A percentile compares a stretch with the other conserved stretches of the same genome.
These are phyloP conservation scores for Fusarium sp. DNA, from an alignment of 2,329 filamentous ascomycete species.

Conservation along the genomic window DNA sequence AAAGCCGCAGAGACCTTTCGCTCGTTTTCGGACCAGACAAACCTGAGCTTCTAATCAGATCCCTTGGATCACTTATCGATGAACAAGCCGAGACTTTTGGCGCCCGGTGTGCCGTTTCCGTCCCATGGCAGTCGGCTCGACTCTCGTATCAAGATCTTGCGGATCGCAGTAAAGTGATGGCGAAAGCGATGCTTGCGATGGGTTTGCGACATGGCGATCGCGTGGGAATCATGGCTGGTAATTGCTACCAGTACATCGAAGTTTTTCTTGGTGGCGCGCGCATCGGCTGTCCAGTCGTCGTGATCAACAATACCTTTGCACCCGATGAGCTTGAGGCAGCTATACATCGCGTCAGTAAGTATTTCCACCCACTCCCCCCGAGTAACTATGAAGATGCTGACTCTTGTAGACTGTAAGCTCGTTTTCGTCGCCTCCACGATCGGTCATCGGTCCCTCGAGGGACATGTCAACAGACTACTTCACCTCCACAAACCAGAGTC, in stretches of 20 bases:
- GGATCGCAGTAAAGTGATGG: slow-evolving; percentile 19
- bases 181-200: slow-evolving; percentile 25
- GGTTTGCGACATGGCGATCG: slow-evolving; percentile 18
- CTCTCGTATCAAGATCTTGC: slow-evolving; percentile 20
- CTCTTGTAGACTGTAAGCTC: slow-evolving; percentile 6
- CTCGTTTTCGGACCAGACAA: background rate
- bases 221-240: slow-evolving; percentile 31
- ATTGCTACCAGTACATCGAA: slow-evolving; percentile 30
- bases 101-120: slow-evolving; percentile 5
- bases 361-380: background rate
- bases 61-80: slow-evolving; percentile 7
- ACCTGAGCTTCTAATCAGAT: background rate
- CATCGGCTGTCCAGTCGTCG: slow-evolving; percentile 28
- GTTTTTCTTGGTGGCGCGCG: slow-evolving; percentile 26
- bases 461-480: background rate
- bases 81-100: slow-evolving; percentile 14
- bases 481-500: background rate
- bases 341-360: slow-evolving; percentile 12
- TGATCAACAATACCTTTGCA: slow-evolving; percentile 33
- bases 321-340: slow-evolving; percentile 17
- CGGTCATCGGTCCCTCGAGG: background rate
- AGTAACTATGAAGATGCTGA: background rate
- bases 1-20: background rate
- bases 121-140: slow-evolving; percentile 23
- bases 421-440: slow-evolving; percentile 13